Percentiles rank a stretch among this genome's conserved stretches.
These are phyloP conservation scores for Paxillus ammoniavirescens DNA, from an alignment of 768 basidiomycete genomes.

Conservation along the genomic window DNA sequence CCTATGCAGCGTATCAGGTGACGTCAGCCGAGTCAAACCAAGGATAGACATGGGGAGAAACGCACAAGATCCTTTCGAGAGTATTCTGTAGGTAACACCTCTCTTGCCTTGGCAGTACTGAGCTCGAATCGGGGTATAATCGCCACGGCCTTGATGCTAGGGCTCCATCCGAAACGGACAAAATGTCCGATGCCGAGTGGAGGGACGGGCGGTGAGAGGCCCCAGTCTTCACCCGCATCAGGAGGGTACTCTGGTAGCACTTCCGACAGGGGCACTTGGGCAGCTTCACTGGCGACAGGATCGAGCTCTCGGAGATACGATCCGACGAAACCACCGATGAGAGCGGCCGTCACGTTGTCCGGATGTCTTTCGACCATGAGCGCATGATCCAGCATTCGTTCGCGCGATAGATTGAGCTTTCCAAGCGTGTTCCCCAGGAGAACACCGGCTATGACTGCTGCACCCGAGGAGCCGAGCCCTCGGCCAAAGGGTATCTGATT, in stretches of 20 bases:
- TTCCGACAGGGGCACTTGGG: slow-evolving; percentile 91
- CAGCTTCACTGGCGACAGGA: slow-evolving; percentile 73
- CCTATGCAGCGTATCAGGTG: slow-evolving; percentile 44
- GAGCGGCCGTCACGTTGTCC: slow-evolving; percentile 97
- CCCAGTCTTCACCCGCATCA: slow-evolving; percentile 92
- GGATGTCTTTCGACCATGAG: slow-evolving; percentile 99
- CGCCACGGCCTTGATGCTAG: slow-evolving; percentile 85
- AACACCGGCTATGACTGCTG: slow-evolving; percentile 98
- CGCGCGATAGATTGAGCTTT: slow-evolving; percentile 59
- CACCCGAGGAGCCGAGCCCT: slow-evolving; percentile 95
- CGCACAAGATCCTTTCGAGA: slow-evolving; percentile 85
- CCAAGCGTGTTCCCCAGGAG: slow-evolving; percentile 86
- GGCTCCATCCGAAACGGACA: slow-evolving; percentile 84
- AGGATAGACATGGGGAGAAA: not conserved
- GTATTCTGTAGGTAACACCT: slow-evolving; percentile 82
- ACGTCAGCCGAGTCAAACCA: slow-evolving; percentile 1
- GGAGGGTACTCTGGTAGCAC: slow-evolving; percentile 94
- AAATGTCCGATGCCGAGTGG: slow-evolving; percentile 93
- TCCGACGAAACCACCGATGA: slow-evolving; percentile 96
- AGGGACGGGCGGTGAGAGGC: slow-evolving; percentile 80
- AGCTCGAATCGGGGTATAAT: slow-evolving; percentile 96
- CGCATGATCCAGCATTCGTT: slow-evolving; percentile 89
- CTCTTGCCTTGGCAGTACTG: slow-evolving; percentile 91
- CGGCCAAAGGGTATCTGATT: slow-evolving; percentile 99
- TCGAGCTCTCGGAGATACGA: slow-evolving; percentile 92